Evolutionary conservation across 1,284 basidiomycete species (phyloP), one percentile per base, ranked within the genome.

Genomic region (Abortiporus biennis): DNA sequence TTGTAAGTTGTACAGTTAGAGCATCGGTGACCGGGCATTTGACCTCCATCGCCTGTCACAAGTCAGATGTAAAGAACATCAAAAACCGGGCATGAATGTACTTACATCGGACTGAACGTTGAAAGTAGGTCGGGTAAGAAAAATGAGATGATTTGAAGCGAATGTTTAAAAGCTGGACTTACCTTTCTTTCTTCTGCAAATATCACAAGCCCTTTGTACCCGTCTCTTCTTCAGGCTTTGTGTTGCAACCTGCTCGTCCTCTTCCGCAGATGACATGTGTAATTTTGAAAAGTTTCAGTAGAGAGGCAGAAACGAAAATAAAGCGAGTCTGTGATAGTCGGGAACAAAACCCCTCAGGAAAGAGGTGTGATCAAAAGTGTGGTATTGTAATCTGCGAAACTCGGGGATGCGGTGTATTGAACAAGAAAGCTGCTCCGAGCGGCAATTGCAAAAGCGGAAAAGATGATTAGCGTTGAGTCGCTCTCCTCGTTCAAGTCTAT

Each of bases 171-270:
- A 17, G 13, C 27, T 25, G 32, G 16, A 64, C 74, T 42, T 47
- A 84, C 84, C 78, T 67, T 87, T 87, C 67, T 86, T 87, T 43
- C 80, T 66, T 36, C 85, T 67, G 54, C 85, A 88, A 1, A 77
- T 72, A 54, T 88, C 85, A 55, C 85, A 88, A 4, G 85, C 85
- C 17, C 84, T 65, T 56, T 85, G 82, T 12, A 87, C 72, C 47
- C 77, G 70, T 21, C 85, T 64, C 56, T 84, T 85, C 69, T 87
- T 87, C 23, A 55, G 45, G 32, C 51, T 57, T 45, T 59, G 61
- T 22, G 46, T 47, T 20, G 47, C 35, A 44, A 33, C 15, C 11
- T 63, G 68, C 9, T 43, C 66, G 33, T 74, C 72, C 39, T 74
- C 67, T 44, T 75, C 71, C 3, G 60, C 63, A 5, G 71, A 73